Evolutionary conservation across 225 moss, liverwort and hornwort genomes (phyloP).

Genomic region (Marchantia polymorpha): DNA sequence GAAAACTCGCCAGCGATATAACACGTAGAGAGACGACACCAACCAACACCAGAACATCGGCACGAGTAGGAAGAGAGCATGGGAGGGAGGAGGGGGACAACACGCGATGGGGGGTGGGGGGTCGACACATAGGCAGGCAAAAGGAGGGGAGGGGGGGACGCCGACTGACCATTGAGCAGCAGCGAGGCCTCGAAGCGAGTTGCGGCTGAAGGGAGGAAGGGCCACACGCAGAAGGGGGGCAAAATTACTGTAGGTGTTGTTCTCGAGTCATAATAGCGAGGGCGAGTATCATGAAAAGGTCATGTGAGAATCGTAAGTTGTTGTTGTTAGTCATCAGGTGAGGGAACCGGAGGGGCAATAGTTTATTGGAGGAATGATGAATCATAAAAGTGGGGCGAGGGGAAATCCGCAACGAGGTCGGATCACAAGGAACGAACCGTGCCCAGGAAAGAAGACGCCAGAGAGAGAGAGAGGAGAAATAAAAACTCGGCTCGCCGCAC

Average conservation of each 20-base stretch:
- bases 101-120: neutral
- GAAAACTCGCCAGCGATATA: neutral
- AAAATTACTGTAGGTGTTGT: neutral
- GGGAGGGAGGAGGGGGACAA: neutral
- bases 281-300: neutral
- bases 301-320: neutral
- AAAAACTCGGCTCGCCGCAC: neutral
- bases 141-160: too few relatives aligned
- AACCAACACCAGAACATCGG: neutral
- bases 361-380: neutral
- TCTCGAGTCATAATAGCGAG: neutral
- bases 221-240: neutral
- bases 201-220: neutral
- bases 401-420: neutral
- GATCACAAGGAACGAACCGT: neutral
- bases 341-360: neutral
- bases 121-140: neutral
- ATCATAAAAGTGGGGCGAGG: neutral
- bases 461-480: neutral
- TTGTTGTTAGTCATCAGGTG: neutral
- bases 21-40: neutral
- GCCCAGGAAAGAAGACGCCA: neutral
- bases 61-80: neutral
- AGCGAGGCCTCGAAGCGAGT: neutral
- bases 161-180: too few relatives aligned